A percentile compares a stretch with the other conserved stretches of the same genome.
Conservation (phyloP, 169 alveolate species). For the Plasmodium inui region DNA sequence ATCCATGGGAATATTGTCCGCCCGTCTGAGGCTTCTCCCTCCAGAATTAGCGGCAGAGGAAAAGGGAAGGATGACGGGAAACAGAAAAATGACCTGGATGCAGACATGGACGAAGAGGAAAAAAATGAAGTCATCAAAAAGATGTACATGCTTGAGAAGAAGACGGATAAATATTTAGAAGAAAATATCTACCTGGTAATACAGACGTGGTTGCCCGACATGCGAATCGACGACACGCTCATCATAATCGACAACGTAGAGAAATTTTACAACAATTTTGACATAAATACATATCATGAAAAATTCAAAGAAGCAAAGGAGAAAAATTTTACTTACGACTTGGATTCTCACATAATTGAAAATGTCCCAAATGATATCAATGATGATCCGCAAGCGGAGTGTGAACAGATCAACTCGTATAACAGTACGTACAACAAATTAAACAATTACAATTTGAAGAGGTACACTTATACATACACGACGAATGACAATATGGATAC, state of each 20-base stretch:
- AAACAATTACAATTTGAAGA: conserved; percentile 43
- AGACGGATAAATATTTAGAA: conserved; percentile 68
- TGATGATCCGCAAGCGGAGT: conserved; percentile 55
- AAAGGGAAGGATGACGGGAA: conserved; percentile 10
- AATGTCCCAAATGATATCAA: conserved; percentile 53
- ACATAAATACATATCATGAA: conserved; percentile 60
- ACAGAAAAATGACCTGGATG: not conserved
- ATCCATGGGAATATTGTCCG: conserved; percentile 37
- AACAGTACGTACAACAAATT: conserved; percentile 60
- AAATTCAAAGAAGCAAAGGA: conserved; percentile 33
- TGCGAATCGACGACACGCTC: conserved; percentile 68
- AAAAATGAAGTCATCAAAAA: conserved; percentile 69
- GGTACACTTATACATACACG: conserved; percentile 41
- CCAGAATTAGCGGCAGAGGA: not conserved
- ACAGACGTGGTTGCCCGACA: conserved; percentile 67
- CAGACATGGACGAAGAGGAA: conserved; percentile 68
- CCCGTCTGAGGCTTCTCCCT: not conserved
- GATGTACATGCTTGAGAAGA: conserved; percentile 48
- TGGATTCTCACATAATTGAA: conserved; percentile 39
- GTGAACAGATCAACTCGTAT: conserved; percentile 48
- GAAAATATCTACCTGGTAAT: conserved; percentile 58
- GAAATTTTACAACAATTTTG: conserved; percentile 51
- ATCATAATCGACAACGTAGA: conserved; percentile 49
- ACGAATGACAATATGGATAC: conserved; percentile 69
- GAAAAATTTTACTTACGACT: conserved; percentile 19